Evolutionary conservation across 768 basidiomycete species (phyloP).

Genomic region (Boletus rufocinnamomeus): DNA sequence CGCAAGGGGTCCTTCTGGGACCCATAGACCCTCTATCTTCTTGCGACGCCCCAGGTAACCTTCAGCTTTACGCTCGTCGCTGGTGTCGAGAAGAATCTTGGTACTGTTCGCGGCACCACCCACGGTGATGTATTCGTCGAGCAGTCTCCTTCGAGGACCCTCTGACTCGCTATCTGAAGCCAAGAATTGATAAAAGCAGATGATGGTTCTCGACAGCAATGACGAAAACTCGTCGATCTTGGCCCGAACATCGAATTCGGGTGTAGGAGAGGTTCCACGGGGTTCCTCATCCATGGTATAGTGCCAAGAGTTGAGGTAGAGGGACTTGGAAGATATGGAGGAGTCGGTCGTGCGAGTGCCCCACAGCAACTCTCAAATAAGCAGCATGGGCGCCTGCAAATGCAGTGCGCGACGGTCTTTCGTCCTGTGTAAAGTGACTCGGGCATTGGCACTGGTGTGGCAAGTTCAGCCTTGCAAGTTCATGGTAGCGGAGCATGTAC

Average conservation of each 20-base stretch:
- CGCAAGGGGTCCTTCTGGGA: constrained; percentile 16
- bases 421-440: not conserved
- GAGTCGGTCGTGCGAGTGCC: not conserved
- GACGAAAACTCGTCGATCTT: constrained; percentile 29
- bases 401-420: not conserved
- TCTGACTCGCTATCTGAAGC: constrained; percentile 29
- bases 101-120: constrained; percentile 29
- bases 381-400: constrained; percentile 11
- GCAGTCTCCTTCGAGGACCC: constrained; percentile 21
- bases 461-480: not conserved
- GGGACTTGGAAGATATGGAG: not conserved
- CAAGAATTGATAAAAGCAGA: constrained; percentile 31
- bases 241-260: constrained; percentile 20
- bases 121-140: constrained; percentile 32
- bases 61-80: constrained; percentile 24
- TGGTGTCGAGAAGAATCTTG: constrained; percentile 28
- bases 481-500: not conserved
- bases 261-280: not conserved
- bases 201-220: constrained; percentile 25
- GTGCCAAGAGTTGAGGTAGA: not conserved
- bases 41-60: constrained; percentile 24
- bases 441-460: not conserved
- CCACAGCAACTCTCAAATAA: constrained; percentile 10
- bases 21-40: constrained; percentile 24
- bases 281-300: constrained; percentile 17